Evolutionary conservation across 768 basidiomycete genomes (phyloP).

Genomic region (Exidia glandulosa): DNA sequence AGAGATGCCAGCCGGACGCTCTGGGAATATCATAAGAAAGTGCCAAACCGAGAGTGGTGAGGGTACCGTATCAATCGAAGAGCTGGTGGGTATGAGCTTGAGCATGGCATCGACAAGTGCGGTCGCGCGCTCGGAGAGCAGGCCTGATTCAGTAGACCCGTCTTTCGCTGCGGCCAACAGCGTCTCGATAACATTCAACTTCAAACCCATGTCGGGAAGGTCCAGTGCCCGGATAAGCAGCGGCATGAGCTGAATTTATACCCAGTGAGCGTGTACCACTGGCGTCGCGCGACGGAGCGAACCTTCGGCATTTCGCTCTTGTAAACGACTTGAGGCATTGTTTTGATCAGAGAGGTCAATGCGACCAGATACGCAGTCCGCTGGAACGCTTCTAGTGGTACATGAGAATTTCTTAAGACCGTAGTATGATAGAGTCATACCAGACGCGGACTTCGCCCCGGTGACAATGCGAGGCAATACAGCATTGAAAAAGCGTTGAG

Average conservation of each 20-base stretch:
- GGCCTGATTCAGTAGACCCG: conserved; percentile 22
- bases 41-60: conserved; percentile 25
- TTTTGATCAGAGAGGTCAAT: conserved; percentile 67
- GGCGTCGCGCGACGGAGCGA: conserved; percentile 27
- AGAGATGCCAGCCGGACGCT: conserved; percentile 67
- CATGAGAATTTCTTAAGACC: neutral
- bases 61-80: conserved; percentile 32
- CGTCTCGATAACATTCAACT: conserved; percentile 70
- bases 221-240: conserved; percentile 78
- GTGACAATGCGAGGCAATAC: conserved; percentile 66
- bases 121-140: conserved; percentile 57
- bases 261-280: neutral
- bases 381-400: conserved; percentile 31
- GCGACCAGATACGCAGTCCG: conserved; percentile 74
- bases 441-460: conserved; percentile 44
- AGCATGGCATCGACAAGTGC: conserved; percentile 65
- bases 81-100: conserved; percentile 39
- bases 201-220: conserved; percentile 60
- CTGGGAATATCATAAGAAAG: conserved; percentile 30
- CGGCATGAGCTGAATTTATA: conserved; percentile 63
- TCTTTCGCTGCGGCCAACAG: conserved; percentile 60
- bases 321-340: conserved; percentile 69
- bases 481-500: conserved; percentile 62
- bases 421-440: conserved; percentile 27
- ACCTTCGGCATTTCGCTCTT: conserved; percentile 50